A percentile compares a stretch with the other conserved stretches of the same genome.
Evolutionary conservation across 2,329 filamentous ascomycete genomes (phyloP).

Genomic region (Cadophora sp.): DNA sequence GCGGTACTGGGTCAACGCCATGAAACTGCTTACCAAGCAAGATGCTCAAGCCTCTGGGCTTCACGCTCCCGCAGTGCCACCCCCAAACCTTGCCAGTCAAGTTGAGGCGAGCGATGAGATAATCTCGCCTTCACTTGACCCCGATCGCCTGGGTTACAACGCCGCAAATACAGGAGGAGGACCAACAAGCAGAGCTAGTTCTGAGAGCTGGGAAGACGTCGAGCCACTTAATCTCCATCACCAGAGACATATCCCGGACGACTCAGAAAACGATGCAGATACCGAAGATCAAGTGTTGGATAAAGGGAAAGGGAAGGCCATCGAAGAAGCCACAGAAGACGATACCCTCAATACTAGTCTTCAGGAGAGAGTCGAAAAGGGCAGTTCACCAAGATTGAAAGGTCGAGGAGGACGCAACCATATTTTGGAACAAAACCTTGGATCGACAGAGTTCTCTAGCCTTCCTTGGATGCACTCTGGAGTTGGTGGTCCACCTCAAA

Average conservation of each 20-base stretch:
- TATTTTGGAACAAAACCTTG: conserved; percentile 11
- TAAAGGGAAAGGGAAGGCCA: conserved; percentile 34
- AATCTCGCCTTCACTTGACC: conserved; percentile 22
- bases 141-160: conserved; percentile 11
- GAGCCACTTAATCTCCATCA: conserved; percentile 2
- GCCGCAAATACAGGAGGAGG: background rate
- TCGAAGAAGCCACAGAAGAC: conserved; percentile 17
- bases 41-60: conserved; percentile 5
- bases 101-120: background rate
- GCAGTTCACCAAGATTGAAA: conserved; percentile 13
- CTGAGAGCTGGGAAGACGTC: conserved; percentile 40
- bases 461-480: conserved; percentile 15
- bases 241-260: background rate
- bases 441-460: background rate
- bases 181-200: conserved; percentile 32
- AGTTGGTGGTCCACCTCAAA: conserved; percentile 3
- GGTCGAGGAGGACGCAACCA: conserved; percentile 12
- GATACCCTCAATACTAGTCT: conserved; percentile 1
- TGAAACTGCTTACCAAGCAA: conserved; percentile 44
- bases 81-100: background rate
- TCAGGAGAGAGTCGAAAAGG: conserved; percentile 6
- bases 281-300: conserved; percentile 11
- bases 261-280: background rate
- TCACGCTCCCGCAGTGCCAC: conserved; percentile 1
- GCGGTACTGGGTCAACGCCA: conserved; percentile 63